Evolutionary conservation across 768 basidiomycete genomes (phyloP), one percentile per base, ranked within the genome.

Genomic region (Auricularia auricula-judae): DNA sequence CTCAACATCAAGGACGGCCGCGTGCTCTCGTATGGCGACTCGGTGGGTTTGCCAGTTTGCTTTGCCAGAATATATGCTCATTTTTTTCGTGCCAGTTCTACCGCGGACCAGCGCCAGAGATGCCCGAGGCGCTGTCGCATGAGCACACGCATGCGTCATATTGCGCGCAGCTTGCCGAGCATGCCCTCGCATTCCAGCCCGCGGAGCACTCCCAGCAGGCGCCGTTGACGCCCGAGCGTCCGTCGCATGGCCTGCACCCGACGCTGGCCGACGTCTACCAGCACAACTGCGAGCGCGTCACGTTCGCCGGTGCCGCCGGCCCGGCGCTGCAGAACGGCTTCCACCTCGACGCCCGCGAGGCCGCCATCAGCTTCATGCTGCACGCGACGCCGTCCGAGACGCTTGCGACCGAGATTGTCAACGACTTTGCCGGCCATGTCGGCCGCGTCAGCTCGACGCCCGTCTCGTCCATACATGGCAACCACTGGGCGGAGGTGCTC

Each of bases 11-110:
- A 87, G 75, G 83, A 89, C 63, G 93, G 92, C 54, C 76, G 82
- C 69, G 82, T 98, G 21, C 71, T 98, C 59, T 94, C 92, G 1
- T 92, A 87, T 70, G 94, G 94, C 56, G 89, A 88, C 72, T 94
- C 92, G 67, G 91, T 92, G 69, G 66, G 87, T 80, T 18, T 65
- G 0, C 65, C 62, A 23, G 39, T 54, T 64, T 66, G 51, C n/a
- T 54, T 59, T 34, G 14, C 43, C 33, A 36, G n/a, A 34, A 53
- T 62, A 2, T 51, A 58, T 43, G 23, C 18, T 29, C 66, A 59
- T 36, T 18, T 36, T 7, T 18, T 36, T 7, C 36, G 44, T 58
- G 53, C 4, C 65, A 92, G 90, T 94, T 95, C 82, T 92, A 84
- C 75, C 77, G 81, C n/a, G 92, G 90, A 3, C 65, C 76, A 8